A percentile compares a stretch with the other conserved stretches of the same genome.
Evolutionary conservation across 805 yeast genomes (phyloP).

Genomic region (Yamadazyma sp.): DNA sequence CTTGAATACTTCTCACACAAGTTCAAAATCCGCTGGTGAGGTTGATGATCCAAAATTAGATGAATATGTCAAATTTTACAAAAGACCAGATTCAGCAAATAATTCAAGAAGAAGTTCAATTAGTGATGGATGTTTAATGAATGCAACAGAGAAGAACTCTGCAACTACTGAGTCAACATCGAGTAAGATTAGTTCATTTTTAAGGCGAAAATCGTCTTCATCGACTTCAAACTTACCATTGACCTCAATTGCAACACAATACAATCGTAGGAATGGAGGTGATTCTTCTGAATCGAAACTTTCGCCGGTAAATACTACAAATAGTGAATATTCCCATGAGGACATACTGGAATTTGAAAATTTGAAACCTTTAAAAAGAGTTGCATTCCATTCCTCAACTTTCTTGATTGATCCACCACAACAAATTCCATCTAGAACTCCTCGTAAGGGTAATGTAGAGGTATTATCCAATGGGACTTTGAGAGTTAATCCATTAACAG

Average conservation of each 20-base stretch:
- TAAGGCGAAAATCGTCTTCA: constrained; percentile 24
- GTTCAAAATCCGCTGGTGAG: not conserved
- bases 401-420: constrained; percentile 62
- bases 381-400: constrained; percentile 41
- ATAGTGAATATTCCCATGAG: not conserved
- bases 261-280: constrained; percentile 13
- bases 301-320: not conserved
- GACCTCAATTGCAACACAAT: constrained; percentile 14
- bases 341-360: constrained; percentile 24
- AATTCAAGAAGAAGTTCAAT: constrained; percentile 15
- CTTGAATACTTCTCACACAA: not conserved
- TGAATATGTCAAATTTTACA: constrained; percentile 34
- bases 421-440: constrained; percentile 84
- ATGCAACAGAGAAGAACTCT: not conserved
- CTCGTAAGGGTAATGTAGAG: constrained; percentile 73
- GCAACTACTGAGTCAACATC: not conserved
- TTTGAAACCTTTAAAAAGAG: constrained; percentile 37
- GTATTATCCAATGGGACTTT: constrained; percentile 52
- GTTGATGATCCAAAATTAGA: constrained; percentile 31
- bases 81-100: constrained; percentile 20
- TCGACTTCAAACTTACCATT: constrained; percentile 7
- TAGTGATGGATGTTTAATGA: constrained; percentile 7
- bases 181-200: constrained; percentile 25
- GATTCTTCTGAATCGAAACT: constrained; percentile 1
- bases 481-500: constrained; percentile 51